Evolutionary conservation across 1,284 basidiomycete species (phyloP).

Genomic region (Ceratobasidium sp.): DNA sequence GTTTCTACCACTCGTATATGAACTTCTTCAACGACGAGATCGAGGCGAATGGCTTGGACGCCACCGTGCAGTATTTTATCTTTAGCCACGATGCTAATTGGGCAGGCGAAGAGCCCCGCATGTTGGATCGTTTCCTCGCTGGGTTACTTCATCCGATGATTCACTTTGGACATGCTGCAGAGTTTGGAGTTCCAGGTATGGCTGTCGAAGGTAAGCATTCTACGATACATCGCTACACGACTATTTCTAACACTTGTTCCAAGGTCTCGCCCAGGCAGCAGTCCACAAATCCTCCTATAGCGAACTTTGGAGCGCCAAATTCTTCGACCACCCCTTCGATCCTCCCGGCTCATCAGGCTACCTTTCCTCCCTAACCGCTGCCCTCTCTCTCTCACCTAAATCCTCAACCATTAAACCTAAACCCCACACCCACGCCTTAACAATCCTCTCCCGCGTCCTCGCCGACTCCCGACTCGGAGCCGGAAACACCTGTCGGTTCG

Average conservation of each 20-base stretch:
- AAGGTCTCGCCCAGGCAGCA: constrained; percentile 56
- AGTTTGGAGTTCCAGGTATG: constrained; percentile 71
- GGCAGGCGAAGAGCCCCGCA: constrained; percentile 57
- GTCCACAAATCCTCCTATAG: constrained; percentile 50
- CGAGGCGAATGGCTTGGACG: constrained; percentile 57
- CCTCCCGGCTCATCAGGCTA: constrained; percentile 44
- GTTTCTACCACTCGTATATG: constrained; percentile 68
- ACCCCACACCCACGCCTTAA: constrained; percentile 38
- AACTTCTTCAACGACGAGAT: constrained; percentile 65
- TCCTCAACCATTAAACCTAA: neutral
- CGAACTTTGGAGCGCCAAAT: constrained; percentile 41
- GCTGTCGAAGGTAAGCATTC: constrained; percentile 65
- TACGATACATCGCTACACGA: neutral
- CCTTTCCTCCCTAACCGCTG: neutral
- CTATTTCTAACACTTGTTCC: neutral
- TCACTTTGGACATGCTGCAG: constrained; percentile 69
- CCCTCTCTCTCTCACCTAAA: neutral
- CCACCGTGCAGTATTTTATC: constrained; percentile 65
- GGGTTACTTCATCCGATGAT: constrained; percentile 73
- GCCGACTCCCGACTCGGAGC: constrained; percentile 40
- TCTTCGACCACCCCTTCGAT: constrained; percentile 50
- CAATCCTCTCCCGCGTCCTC: constrained; percentile 42
- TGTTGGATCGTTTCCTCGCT: constrained; percentile 69
- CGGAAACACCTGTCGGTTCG: constrained; percentile 22
- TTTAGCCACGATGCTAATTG: constrained; percentile 67